phyloP scores from a whole-genome alignment of 345 rosid species.

The Atalantia buxifolia region DNA sequence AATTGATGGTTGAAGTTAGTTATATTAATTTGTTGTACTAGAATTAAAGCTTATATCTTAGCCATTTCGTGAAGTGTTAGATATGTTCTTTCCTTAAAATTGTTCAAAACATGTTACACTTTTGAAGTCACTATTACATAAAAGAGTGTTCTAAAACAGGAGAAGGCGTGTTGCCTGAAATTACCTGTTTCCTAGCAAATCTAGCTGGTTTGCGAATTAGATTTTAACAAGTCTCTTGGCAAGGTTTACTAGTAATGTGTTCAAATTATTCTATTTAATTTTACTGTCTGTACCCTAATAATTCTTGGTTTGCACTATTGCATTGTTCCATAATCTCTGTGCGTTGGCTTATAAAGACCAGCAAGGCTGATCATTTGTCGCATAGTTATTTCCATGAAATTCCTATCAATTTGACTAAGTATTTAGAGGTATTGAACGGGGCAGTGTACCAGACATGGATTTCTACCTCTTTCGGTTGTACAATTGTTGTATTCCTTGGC shows the following conservation, averaged over 20 bases:
- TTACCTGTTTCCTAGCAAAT: neutral
- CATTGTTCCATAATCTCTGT: neutral
- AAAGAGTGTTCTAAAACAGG: neutral
- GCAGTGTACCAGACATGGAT: neutral
- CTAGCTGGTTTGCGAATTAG: neutral
- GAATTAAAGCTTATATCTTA: neutral
- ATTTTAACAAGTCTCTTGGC: neutral
- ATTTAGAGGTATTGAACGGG: neutral
- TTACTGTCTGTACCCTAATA: neutral
- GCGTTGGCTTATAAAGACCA: neutral
- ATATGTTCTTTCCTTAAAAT: neutral
- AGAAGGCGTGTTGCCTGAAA: neutral
- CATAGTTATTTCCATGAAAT: neutral
- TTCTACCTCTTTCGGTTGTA: neutral
- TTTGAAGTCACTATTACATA: neutral
- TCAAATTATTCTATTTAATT: neutral
- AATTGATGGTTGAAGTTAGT: neutral
- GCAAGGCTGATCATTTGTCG: neutral
- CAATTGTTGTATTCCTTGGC: neutral
- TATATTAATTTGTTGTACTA: neutral
- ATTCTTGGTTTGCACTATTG: neutral
- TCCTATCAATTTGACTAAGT: neutral
- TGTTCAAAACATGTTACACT: neutral
- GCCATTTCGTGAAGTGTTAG: neutral
- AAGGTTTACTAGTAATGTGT: neutral